These are phyloP conservation scores for Backusella tarrabulga DNA, from an alignment of 192 early-diverging fungal species.

Conservation along the genomic window DNA sequence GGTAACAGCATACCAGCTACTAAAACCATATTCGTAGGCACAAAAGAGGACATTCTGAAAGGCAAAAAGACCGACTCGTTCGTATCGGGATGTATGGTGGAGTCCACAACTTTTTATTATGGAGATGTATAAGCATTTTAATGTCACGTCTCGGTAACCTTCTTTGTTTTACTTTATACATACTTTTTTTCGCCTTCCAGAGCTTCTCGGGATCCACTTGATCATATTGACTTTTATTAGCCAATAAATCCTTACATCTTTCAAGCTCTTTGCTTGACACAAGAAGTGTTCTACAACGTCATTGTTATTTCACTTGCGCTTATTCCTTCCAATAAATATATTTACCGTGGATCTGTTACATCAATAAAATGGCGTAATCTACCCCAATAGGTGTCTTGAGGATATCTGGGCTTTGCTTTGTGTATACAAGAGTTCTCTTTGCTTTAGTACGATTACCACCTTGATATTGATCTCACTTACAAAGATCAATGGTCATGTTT, in stretches of 20 bases:
- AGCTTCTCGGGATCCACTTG: conserved; percentile 47
- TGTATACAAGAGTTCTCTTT: not conserved
- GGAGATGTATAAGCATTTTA: not conserved
- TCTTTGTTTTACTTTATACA: not conserved
- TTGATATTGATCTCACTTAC: not conserved
- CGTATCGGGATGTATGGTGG: conserved; percentile 80
- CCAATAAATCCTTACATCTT: conserved; percentile 59
- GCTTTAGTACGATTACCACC: not conserved
- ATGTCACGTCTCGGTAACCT: not conserved
- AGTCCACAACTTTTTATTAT: conserved; percentile 56
- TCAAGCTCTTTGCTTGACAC: conserved; percentile 55
- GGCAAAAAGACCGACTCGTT: conserved; percentile 75
- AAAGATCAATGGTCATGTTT: not conserved
- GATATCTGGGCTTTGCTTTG: conserved; percentile 54
- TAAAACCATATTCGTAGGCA: conserved; percentile 79
- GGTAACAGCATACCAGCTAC: conserved; percentile 84
- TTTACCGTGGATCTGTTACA: conserved; percentile 65
- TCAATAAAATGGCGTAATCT: conserved; percentile 73
- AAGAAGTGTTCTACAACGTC: conserved; percentile 55
- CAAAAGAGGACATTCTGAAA: conserved; percentile 83
- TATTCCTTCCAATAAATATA: not conserved
- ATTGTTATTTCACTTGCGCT: not conserved
- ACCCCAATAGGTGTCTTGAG: conserved; percentile 73
- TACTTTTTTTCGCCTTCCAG: conserved; percentile 76
- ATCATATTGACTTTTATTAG: conserved; percentile 44